A percentile compares a stretch with the other conserved stretches of the same genome.
Evolutionary conservation across 129 eudicot species (phyloP).

Genomic region (Cynara cardunculus): DNA sequence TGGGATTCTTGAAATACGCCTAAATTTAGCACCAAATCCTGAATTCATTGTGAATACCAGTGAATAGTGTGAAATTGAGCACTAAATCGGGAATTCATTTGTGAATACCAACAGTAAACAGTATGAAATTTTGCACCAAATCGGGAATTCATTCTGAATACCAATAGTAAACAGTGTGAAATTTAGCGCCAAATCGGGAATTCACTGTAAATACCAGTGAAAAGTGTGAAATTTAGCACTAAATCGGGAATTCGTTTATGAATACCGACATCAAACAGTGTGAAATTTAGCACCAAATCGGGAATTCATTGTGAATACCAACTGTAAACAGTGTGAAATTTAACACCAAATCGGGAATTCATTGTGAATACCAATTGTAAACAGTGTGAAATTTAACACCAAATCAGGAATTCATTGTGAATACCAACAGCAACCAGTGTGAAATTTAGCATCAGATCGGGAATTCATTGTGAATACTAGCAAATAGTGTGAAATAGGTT

Average conservation of each 20-base stretch:
- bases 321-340: not conserved
- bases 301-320: not conserved
- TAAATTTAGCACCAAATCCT: not conserved
- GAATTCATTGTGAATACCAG: not conserved
- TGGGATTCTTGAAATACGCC: not conserved
- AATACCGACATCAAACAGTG: no score
- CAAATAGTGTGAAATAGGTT: not conserved
- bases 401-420: not conserved
- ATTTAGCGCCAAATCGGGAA: not conserved
- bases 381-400: not conserved
- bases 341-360: not conserved
- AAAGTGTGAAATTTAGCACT: not conserved
- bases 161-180: not conserved
- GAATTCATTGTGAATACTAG: not conserved
- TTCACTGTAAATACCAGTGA: not conserved
- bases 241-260: no score
- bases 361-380: not conserved
- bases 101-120: no score
- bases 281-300: not conserved
- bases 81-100: not conserved
- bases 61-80: not conserved
- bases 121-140: not conserved
- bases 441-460: not conserved
- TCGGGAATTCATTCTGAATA: not conserved
- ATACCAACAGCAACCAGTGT: not conserved